Conservation (phyloP, 257 asterid genomes). For the Cynanchum wilfordii region DNA sequence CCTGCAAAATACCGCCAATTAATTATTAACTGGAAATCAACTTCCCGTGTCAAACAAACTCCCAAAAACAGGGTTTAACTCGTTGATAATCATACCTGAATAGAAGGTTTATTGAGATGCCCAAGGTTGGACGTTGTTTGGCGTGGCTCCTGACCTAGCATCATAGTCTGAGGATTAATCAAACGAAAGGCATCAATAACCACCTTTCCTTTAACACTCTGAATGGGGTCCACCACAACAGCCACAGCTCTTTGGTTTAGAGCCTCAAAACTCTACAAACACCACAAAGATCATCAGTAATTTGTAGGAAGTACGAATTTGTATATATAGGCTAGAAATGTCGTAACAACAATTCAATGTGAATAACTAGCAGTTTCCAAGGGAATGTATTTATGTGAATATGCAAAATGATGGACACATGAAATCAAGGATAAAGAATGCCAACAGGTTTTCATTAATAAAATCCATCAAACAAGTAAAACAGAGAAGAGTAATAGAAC, state of each 20-base stretch:
- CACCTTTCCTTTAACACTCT: conserved; percentile 98
- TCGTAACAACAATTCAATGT: background rate
- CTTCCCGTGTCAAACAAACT: background rate
- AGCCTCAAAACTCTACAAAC: conserved; percentile 93
- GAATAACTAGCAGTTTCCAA: background rate
- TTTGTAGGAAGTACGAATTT: background rate
- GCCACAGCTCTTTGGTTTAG: conserved; percentile 95
- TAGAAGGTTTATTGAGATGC: conserved; percentile 94
- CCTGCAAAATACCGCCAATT: conserved; percentile 37
- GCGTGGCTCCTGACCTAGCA: conserved; percentile 99
- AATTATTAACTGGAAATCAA: background rate
- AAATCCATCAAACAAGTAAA: too few relatives aligned
- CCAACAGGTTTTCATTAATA: background rate
- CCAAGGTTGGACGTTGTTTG: conserved; percentile 98
- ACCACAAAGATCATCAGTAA: conserved; percentile 8
- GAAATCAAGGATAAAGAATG: background rate
- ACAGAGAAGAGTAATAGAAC: background rate
- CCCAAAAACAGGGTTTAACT: background rate
- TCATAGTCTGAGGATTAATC: conserved; percentile 97
- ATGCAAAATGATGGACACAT: background rate
- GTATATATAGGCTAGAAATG: background rate
- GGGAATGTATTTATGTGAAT: background rate
- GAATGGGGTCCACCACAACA: conserved; percentile 97
- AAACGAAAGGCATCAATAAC: conserved; percentile 98
- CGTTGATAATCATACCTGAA: conserved; percentile 54